Evolutionary conservation across 352 stramenopile genomes (phyloP).

Genomic region (Paralagenidium karlingii): DNA sequence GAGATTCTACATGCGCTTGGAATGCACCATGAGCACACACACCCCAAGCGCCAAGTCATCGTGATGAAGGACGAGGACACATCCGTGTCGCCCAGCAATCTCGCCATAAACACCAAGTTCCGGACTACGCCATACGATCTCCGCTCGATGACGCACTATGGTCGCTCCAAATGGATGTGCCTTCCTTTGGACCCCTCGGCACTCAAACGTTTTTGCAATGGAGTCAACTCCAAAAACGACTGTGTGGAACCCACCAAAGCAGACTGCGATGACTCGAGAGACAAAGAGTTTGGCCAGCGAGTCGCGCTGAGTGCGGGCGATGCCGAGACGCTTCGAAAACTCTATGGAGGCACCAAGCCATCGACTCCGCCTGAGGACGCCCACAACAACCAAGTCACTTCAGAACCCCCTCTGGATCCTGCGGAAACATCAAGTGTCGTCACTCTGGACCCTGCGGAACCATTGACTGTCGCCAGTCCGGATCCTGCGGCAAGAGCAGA

Average conservation of each 20-base stretch:
- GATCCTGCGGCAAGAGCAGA: no score
- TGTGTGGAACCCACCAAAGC: constrained; percentile 48
- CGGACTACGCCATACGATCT: constrained; percentile 62
- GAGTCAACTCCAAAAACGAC: no score
- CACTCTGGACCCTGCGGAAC: no score
- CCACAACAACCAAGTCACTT: no score
- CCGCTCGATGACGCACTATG: constrained; percentile 72
- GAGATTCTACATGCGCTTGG: constrained; percentile 55
- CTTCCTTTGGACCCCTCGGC: constrained; percentile 56
- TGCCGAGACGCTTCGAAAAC: constrained; percentile 36
- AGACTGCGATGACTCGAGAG: constrained; percentile 58
- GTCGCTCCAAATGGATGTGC: constrained; percentile 37
- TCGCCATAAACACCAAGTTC: constrained; percentile 50
- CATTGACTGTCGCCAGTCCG: no score
- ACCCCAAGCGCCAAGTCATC: constrained; percentile 52
- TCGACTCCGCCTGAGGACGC: no score
- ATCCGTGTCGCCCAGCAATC: constrained; percentile 52
- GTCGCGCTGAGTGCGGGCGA: constrained; percentile 40
- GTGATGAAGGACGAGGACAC: constrained; percentile 51
- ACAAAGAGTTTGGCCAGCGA: constrained; percentile 43
- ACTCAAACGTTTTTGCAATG: constrained; percentile 49
- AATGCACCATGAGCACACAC: constrained; percentile 60
- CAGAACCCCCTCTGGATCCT: no score
- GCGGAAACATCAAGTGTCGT: no score
- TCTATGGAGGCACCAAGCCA: no score